Percentiles rank a stretch among this genome's conserved stretches.
phyloP scores from a whole-genome alignment of 352 stramenopile genomes.

The Globisporangium canariense region DNA sequence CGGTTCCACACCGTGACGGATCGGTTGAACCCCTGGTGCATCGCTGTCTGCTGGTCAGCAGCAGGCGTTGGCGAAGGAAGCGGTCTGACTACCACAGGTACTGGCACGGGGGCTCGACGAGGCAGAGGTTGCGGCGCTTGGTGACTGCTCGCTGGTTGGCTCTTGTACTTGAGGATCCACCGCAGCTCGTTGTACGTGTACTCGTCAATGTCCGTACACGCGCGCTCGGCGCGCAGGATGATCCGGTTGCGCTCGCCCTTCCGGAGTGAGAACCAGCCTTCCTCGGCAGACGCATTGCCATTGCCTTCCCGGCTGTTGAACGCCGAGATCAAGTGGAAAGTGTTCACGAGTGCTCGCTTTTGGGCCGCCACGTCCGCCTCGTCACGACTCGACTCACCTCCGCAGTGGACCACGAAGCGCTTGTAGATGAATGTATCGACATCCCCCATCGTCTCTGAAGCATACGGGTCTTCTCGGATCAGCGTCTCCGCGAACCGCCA shows the following conservation, averaged over 20 bases:
- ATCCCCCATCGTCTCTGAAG: not conserved
- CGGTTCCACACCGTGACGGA: conserved; percentile 10
- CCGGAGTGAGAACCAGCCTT: conserved; percentile 12
- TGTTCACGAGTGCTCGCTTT: conserved; percentile 9
- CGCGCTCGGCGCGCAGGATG: not conserved
- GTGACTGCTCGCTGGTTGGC: not conserved
- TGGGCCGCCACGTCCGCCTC: conserved; percentile 1
- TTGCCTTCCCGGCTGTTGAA: conserved; percentile 3
- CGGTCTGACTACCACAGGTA: not conserved
- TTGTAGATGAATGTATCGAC: conserved; percentile 9
- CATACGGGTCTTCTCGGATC: conserved; percentile 1
- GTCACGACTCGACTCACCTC: conserved; percentile 3
- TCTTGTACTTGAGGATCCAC: conserved; percentile 8
- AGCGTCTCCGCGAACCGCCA: conserved; percentile 11
- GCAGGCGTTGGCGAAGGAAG: not conserved
- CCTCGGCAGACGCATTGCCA: not conserved
- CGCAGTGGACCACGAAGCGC: conserved; percentile 8
- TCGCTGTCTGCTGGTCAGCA: not conserved
- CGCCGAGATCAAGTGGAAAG: conserved; percentile 8
- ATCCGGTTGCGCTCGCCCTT: conserved; percentile 13
- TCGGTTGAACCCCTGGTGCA: not conserved
- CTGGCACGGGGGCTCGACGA: not conserved
- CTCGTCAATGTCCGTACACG: conserved; percentile 13
- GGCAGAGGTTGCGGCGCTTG: not conserved
- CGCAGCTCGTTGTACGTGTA: conserved; percentile 8